Percentiles rank a stretch among this genome's conserved stretches.
Evolutionary conservation across 805 yeast genomes (phyloP).

Genomic region (Ogataea ramenticola): DNA sequence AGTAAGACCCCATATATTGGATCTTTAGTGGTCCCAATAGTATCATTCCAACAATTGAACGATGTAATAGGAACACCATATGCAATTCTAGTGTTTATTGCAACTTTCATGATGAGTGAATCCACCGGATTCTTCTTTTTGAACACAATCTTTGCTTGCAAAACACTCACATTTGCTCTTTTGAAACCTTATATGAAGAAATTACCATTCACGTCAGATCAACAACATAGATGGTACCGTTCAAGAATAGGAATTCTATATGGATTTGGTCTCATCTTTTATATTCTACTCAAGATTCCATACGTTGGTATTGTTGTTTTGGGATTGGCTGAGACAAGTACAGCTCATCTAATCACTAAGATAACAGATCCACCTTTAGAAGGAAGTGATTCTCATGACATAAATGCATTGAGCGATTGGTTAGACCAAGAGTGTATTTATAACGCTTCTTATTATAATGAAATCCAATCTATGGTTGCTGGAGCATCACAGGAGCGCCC

Average conservation of each 20-base stretch:
- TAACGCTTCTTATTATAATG: slow-evolving; percentile 12
- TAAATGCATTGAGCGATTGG: slow-evolving; percentile 6
- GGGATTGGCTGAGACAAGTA: slow-evolving; percentile 45
- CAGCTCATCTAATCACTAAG: slow-evolving; percentile 48
- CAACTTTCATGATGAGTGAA: slow-evolving; percentile 30
- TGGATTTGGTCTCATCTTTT: slow-evolving; percentile 48
- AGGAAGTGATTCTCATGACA: neutral
- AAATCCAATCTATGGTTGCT: slow-evolving; percentile 8
- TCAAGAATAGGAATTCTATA: slow-evolving; percentile 49
- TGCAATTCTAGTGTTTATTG: slow-evolving; percentile 30
- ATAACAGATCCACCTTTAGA: slow-evolving; percentile 33
- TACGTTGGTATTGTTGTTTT: slow-evolving; percentile 39
- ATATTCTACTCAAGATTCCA: slow-evolving; percentile 34
- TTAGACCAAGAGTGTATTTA: slow-evolving; percentile 10
- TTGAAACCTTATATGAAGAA: slow-evolving; percentile 43
- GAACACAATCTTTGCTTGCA: slow-evolving; percentile 39
- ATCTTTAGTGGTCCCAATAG: slow-evolving; percentile 30
- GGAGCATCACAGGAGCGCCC: slow-evolving; percentile 1
- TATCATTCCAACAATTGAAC: slow-evolving; percentile 37
- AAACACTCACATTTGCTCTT: slow-evolving; percentile 37
- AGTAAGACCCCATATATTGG: slow-evolving; percentile 37
- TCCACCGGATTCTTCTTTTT: slow-evolving; percentile 29
- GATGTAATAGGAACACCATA: slow-evolving; percentile 39
- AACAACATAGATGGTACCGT: slow-evolving; percentile 40
- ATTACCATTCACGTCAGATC: slow-evolving; percentile 35